Conservation (phyloP, 345 rosid species). For the Corchorus olitorius region DNA sequence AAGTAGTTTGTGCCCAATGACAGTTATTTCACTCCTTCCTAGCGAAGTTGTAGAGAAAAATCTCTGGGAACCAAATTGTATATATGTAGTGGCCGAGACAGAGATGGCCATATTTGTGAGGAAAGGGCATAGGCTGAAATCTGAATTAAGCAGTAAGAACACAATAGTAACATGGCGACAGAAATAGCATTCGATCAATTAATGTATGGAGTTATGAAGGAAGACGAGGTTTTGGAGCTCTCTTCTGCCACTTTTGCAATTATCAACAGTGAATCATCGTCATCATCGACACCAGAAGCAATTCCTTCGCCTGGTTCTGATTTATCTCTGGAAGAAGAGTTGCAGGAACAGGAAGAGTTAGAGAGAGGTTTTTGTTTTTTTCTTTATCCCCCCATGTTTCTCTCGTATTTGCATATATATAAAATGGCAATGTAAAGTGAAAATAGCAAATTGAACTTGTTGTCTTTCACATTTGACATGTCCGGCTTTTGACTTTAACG, state of each 20-base stretch:
- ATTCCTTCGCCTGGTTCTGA: neutral
- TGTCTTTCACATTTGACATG: too few relatives aligned
- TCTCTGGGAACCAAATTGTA: neutral
- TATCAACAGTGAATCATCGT: neutral
- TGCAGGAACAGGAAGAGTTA: neutral
- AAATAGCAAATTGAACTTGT: too few relatives aligned
- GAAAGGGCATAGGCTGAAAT: neutral
- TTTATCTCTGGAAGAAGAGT: neutral
- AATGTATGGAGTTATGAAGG: neutral
- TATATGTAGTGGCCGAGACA: neutral
- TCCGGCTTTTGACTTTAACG: too few relatives aligned
- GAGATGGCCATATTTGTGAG: conserved; percentile 10
- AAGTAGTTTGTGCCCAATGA: conserved; percentile 10
- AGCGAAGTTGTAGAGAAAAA: neutral
- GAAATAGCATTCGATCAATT: neutral
- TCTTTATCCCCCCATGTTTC: neutral
- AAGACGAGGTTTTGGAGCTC: neutral
- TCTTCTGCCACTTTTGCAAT: neutral
- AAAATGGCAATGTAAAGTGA: too few relatives aligned
- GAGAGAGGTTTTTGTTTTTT: neutral
- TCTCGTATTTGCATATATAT: neutral
- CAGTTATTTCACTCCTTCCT: neutral
- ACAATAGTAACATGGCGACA: neutral
- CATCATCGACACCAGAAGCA: neutral
- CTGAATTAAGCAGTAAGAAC: too few relatives aligned